phyloP scores from a whole-genome alignment of 2,329 filamentous ascomycete species.

The Alternaria dauci region DNA sequence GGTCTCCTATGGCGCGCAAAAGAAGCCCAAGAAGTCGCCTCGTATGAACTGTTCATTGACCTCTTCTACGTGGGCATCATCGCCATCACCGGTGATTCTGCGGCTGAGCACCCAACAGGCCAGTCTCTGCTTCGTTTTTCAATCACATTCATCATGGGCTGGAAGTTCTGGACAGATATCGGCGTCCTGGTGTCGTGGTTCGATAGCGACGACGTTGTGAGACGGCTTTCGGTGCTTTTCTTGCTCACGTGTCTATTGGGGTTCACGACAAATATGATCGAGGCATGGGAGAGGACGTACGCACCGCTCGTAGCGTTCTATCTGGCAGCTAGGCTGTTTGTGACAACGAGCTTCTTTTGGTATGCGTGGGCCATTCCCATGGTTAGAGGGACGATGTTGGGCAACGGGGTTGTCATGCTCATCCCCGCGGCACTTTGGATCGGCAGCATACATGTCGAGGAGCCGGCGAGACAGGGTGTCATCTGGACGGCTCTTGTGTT shows the following conservation, averaged over 20 bases:
- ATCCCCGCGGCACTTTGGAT: constrained; percentile 67
- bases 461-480: constrained; percentile 63
- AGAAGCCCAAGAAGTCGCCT: constrained; percentile 67
- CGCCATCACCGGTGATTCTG: constrained; percentile 69
- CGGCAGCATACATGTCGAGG: constrained; percentile 64
- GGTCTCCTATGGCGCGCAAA: constrained; percentile 69
- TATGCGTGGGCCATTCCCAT: constrained; percentile 64
- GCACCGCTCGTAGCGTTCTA: constrained; percentile 68
- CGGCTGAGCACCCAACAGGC: constrained; percentile 64
- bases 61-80: constrained; percentile 71
- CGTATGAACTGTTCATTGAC: constrained; percentile 72
- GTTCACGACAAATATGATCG: constrained; percentile 69
- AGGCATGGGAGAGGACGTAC: constrained; percentile 64
- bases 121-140: constrained; percentile 66
- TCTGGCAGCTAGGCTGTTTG: constrained; percentile 64
- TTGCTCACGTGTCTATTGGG: constrained; percentile 68
- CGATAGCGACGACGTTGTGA: constrained; percentile 67
- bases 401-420: constrained; percentile 55
- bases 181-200: constrained; percentile 68
- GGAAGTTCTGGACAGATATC: constrained; percentile 71
- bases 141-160: constrained; percentile 69
- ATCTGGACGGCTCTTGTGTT: constrained; percentile 65
- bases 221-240: constrained; percentile 67
- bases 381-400: constrained; percentile 65
- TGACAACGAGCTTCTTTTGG: constrained; percentile 58